Percentiles rank a stretch among this genome's conserved stretches.
These are phyloP conservation scores for Talaromyces sp. DNA, from an alignment of 2,329 filamentous ascomycete genomes.

Conservation along the genomic window DNA sequence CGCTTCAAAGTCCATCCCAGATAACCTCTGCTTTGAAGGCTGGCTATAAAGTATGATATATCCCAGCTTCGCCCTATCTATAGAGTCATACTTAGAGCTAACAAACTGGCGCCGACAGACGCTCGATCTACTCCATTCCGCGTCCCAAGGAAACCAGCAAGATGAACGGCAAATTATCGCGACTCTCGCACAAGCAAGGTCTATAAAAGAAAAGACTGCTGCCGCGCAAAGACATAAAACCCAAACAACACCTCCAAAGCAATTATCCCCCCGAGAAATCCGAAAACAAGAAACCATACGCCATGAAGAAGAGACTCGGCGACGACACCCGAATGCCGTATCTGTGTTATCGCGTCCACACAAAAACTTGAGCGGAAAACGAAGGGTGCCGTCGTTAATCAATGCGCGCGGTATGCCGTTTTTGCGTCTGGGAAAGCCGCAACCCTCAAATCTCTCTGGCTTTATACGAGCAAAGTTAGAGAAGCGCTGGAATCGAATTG, in stretches of 20 bases:
- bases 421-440: conserved; percentile 49
- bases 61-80: neutral
- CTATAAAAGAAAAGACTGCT: conserved; percentile 24
- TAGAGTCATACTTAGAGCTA: conserved; percentile 10
- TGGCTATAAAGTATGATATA: conserved; percentile 42
- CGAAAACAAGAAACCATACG: conserved; percentile 29
- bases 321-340: conserved; percentile 36
- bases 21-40: conserved; percentile 43
- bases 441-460: conserved; percentile 43
- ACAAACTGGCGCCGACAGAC: conserved; percentile 29
- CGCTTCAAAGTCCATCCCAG: conserved; percentile 43
- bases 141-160: conserved; percentile 30
- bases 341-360: conserved; percentile 42
- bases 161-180: conserved; percentile 27
- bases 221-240: conserved; percentile 23
- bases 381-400: conserved; percentile 45
- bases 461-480: conserved; percentile 40
- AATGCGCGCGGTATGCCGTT: conserved; percentile 47
- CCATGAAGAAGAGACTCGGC: conserved; percentile 32
- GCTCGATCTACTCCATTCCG: conserved; percentile 41
- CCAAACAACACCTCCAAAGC: conserved; percentile 21
- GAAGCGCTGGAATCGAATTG: conserved; percentile 38
- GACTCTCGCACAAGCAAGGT: conserved; percentile 30
- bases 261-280: conserved; percentile 23
- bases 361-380: conserved; percentile 37